Base-by-base conservation (phyloP, 192 early-diverging fungal species). In the Coemansia sp. region DNA sequence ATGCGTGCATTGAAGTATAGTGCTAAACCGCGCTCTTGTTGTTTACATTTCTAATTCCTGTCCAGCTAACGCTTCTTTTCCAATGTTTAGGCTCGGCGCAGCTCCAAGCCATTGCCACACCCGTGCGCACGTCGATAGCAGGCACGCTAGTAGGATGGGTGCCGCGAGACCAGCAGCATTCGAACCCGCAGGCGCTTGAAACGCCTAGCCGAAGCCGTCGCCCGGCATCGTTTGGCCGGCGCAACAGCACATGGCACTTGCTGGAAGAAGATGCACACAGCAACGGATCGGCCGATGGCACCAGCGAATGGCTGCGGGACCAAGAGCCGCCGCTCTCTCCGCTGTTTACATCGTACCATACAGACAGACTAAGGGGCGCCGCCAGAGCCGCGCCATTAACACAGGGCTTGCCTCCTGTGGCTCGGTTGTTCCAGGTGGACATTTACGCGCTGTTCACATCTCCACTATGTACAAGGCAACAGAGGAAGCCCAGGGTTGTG, bases 291-390 rank as follows among this genome's bases (percentile, higher is more conserved):
- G 16, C 46, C 14, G 43, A 62, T n/a, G 52, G 65, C 33, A 39
- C 58, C 30, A 51, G 65, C 18, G 77, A 80, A 41, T 80, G 77
- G 77, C 68, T 80, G 57, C 53, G 60, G 12, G 67, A 70, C 59
- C 77, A 80, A 62, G 65, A 74, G 59, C 77, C 77, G 24, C 77
- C 77, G 21, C 48, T 68, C 43, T 80, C 77, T 55, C 77, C 77
- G 34, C 58, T 80, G 5, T 80, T 80, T 60, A 65, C 68, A 7
- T 69, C 58, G 6, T 74, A 80, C 62, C 49, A 71, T 49, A 65
- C 55, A 12, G 21, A 36, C 34, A 46, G 33, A 52, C 35, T 23
- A 39, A 35, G 45, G 36, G 18, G 38, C 18, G 38, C 18, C 20
- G 7, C 41, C 9, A 20, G 56, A 71, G 36, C 0, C 51, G 6